Conservation (phyloP, 2,329 filamentous ascomycete species). For the Plectosphaerella sp. region DNA sequence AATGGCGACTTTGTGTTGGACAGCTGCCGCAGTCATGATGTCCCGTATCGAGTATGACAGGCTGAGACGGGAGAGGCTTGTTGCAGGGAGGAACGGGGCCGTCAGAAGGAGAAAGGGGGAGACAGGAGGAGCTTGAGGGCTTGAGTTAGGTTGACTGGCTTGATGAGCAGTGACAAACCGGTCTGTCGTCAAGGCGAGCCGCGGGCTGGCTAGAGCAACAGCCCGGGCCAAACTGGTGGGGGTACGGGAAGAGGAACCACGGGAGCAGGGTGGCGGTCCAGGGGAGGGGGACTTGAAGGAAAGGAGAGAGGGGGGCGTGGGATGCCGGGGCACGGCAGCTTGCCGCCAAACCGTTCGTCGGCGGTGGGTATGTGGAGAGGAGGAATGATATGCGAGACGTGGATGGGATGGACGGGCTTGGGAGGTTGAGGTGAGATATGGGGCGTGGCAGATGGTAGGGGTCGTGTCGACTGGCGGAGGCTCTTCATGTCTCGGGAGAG, state of each 20-base stretch:
- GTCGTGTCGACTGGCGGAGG: constrained; percentile 4
- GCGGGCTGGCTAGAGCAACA: background rate
- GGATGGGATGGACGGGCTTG: background rate
- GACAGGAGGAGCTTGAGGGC: background rate
- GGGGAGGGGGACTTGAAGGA: background rate
- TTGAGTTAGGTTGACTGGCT: constrained; percentile 2
- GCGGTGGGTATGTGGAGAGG: constrained; percentile 6
- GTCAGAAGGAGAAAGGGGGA: background rate
- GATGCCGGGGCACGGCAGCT: background rate
- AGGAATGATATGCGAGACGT: constrained; percentile 4
- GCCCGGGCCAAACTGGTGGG: background rate
- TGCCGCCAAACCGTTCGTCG: background rate
- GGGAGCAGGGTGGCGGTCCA: background rate
- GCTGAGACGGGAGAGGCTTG: background rate
- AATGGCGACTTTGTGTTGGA: constrained; percentile 15
- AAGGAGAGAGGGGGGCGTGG: background rate
- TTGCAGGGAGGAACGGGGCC: constrained; percentile 1
- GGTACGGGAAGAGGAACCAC: background rate
- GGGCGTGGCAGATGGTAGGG: constrained; percentile 5
- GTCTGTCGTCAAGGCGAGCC: background rate
- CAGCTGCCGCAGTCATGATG: background rate
- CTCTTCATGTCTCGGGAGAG: constrained; percentile 5
- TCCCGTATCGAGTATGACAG: background rate
- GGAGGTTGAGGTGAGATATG: background rate
- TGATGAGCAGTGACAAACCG: constrained; percentile 3